Conservation (phyloP, 2,329 filamentous ascomycete species). For the Paraphaeosphaeria minitans region DNA sequence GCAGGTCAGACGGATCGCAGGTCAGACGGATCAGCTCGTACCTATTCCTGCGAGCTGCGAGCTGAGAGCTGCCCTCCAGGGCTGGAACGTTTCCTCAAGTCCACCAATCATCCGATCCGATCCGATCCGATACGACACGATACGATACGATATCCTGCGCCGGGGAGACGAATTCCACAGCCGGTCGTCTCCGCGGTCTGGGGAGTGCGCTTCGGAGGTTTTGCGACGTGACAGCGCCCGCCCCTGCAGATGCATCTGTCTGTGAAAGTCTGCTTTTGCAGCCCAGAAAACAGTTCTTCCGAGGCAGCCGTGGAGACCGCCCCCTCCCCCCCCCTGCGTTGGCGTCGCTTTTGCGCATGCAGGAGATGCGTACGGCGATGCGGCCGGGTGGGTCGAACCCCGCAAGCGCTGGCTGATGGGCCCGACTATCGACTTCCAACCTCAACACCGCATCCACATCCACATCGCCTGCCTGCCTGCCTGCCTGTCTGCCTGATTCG, state of each 20-base stretch:
- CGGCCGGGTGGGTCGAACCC: not conserved
- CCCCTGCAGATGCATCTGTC: not conserved
- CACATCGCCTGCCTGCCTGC: too few relatives aligned
- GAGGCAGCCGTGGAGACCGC: not conserved
- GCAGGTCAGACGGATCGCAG: too few relatives aligned
- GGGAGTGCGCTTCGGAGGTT: slow-evolving; percentile 18
- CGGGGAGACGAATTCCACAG: slow-evolving; percentile 25
- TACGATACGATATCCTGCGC: slow-evolving; percentile 21
- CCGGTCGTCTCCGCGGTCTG: slow-evolving; percentile 24
- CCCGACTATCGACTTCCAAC: slow-evolving; percentile 5
- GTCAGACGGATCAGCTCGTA: not conserved
- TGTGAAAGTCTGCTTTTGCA: not conserved
- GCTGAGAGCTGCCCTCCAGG: not conserved
- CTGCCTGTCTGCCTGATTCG: slow-evolving; percentile 11
- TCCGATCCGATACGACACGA: too few relatives aligned
- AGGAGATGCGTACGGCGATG: not conserved
- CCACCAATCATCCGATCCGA: slow-evolving; percentile 23
- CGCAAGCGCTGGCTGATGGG: not conserved
- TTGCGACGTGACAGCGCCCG: slow-evolving; percentile 15
- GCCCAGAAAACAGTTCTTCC: not conserved
- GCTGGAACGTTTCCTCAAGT: not conserved
- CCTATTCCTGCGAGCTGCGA: slow-evolving; percentile 2
- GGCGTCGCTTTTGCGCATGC: not conserved
- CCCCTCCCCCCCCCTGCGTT: slow-evolving; percentile 11
- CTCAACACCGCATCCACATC: slow-evolving; percentile 1